phyloP scores from a whole-genome alignment of 2,329 filamentous ascomycete genomes.

The Malbranchea zuffiana region DNA sequence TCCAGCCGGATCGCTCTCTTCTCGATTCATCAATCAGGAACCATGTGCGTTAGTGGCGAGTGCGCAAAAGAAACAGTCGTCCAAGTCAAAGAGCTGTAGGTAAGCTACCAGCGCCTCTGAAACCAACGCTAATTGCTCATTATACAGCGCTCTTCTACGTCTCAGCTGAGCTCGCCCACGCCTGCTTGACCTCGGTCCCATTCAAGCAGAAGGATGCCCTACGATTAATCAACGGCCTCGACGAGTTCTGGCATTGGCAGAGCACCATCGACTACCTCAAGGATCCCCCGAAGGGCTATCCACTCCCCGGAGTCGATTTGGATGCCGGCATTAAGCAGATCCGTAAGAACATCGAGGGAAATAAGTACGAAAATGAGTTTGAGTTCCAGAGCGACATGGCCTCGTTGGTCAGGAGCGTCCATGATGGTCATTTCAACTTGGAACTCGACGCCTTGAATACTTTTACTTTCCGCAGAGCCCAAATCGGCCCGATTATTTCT shows the following conservation, averaged over 20 bases:
- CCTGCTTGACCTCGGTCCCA: conserved; percentile 18
- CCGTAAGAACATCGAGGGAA: conserved; percentile 31
- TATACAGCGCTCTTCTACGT: conserved; percentile 8
- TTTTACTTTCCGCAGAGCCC: conserved; percentile 45
- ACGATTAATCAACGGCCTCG: conserved; percentile 17
- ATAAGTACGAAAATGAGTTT: conserved; percentile 43
- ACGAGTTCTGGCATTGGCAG: conserved; percentile 18
- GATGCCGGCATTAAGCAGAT: conserved; percentile 38
- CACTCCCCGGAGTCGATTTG: conserved; percentile 41
- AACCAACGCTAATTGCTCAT: background rate
- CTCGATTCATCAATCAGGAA: conserved; percentile 2
- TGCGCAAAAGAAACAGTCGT: conserved; percentile 4
- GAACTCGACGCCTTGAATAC: conserved; percentile 15
- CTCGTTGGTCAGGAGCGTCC: conserved; percentile 42
- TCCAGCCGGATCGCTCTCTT: background rate
- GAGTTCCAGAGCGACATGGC: conserved; percentile 47
- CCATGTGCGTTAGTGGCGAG: conserved; percentile 8
- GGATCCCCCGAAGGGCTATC: conserved; percentile 43
- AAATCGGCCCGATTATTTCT: conserved; percentile 47
- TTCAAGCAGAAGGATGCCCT: conserved; percentile 17
- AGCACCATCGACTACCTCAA: conserved; percentile 19
- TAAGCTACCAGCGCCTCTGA: background rate
- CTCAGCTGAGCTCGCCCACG: conserved; percentile 16
- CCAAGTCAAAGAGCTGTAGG: background rate
- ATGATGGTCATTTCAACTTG: conserved; percentile 49